Evolutionary conservation across 306 rosid species (phyloP).

Genomic region (Rosa rugosa): DNA sequence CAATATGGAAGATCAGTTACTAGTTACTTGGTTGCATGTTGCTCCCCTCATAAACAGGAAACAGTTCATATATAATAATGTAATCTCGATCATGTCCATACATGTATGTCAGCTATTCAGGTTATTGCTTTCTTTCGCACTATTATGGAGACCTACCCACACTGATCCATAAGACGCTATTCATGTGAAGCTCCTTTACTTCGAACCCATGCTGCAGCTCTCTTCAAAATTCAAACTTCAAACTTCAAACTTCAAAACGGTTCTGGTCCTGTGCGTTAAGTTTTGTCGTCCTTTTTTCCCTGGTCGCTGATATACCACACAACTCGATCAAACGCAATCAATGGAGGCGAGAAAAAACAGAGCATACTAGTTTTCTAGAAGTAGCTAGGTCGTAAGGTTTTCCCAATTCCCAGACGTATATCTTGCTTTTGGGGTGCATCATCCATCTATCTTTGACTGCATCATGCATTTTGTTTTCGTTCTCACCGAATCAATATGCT

Average conservation of each 20-base stretch:
- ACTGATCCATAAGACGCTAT: constrained; percentile 32
- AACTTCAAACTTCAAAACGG: neutral
- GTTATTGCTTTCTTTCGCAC: neutral
- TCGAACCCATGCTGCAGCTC: neutral
- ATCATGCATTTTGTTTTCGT: neutral
- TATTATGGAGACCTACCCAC: constrained; percentile 19
- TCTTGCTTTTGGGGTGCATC: neutral
- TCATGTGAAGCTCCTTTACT: constrained; percentile 32
- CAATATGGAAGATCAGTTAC: neutral
- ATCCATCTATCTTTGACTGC: neutral
- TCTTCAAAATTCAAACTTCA: neutral
- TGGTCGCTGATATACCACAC: neutral
- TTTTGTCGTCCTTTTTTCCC: neutral
- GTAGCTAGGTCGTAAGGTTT: neutral
- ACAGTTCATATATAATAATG: constrained; percentile 23
- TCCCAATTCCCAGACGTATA: neutral
- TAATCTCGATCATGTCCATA: neutral
- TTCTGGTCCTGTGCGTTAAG: neutral
- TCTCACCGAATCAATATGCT: neutral
- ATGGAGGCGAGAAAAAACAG: too few relatives aligned
- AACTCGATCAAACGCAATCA: neutral
- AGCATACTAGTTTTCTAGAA: neutral
- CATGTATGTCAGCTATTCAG: neutral
- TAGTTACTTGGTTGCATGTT: neutral
- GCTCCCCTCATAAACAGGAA: constrained; percentile 14